phyloP scores from a whole-genome alignment of 176 grass and related monocot genomes.

The Urochloa ruziziensis region DNA sequence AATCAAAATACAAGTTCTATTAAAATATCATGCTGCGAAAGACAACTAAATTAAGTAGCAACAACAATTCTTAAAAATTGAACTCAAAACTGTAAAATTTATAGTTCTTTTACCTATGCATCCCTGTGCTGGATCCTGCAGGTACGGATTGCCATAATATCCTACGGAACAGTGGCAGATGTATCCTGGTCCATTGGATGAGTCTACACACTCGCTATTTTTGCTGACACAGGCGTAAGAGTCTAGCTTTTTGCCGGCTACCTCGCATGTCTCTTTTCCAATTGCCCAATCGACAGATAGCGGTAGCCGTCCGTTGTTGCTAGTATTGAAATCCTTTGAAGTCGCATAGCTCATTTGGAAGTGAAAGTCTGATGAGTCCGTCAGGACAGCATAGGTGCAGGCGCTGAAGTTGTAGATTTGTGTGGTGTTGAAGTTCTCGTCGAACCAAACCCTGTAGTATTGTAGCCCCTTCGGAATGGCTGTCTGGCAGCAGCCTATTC shows the following conservation, averaged over 20 bases:
- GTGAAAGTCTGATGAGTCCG: neutral
- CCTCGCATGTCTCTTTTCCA: neutral
- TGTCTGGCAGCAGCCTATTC: conserved; percentile 44
- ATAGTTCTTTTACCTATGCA: too few species aligned
- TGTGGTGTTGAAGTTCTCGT: neutral
- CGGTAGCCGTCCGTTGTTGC: neutral
- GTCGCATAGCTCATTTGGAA: neutral
- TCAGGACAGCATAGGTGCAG: conserved; percentile 30
- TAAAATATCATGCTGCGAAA: neutral
- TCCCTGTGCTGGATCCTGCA: too few species aligned
- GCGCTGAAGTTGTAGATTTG: neutral
- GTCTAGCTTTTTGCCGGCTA: neutral
- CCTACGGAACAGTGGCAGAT: conserved; percentile 26
- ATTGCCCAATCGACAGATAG: conserved; percentile 35
- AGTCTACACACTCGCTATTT: neutral
- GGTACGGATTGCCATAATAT: neutral
- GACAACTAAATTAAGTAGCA: too few species aligned
- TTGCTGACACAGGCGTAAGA: neutral
- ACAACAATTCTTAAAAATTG: too few species aligned
- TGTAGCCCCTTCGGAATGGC: conserved; percentile 14
- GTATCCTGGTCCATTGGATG: neutral
- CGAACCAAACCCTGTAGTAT: neutral
- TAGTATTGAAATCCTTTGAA: neutral
- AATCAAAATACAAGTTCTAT: neutral
- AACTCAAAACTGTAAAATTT: too few species aligned